Evolutionary conservation across 129 eudicot species (phyloP).

Genomic region (Saposhnikovia divaricata): DNA sequence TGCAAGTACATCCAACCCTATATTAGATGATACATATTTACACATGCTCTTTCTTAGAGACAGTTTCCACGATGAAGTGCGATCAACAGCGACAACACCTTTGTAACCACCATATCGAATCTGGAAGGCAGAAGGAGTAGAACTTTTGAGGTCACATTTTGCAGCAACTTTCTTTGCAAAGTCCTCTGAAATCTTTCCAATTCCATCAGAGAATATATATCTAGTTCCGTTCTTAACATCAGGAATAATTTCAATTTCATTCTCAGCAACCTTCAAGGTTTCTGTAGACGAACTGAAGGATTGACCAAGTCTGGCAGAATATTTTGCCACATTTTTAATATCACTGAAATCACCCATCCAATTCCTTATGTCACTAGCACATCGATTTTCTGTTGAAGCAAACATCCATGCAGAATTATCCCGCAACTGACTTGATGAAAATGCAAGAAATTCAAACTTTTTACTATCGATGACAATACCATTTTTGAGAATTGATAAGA

Average conservation of each 20-base stretch:
- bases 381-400: slow-evolving; percentile 33
- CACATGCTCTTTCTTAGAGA: slow-evolving; percentile 56
- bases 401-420: slow-evolving; percentile 61
- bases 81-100: slow-evolving; percentile 66
- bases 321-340: slow-evolving; percentile 57
- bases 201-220: slow-evolving; percentile 61
- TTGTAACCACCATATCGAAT: slow-evolving; percentile 59
- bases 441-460: slow-evolving; percentile 58
- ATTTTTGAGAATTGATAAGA: slow-evolving; percentile 31
- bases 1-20: slow-evolving; percentile 38
- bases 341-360: slow-evolving; percentile 54
- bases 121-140: slow-evolving; percentile 53
- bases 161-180: slow-evolving; percentile 43
- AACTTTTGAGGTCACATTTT: slow-evolving; percentile 36
- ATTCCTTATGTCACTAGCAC: slow-evolving; percentile 40
- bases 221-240: slow-evolving; percentile 23
- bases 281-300: slow-evolving; percentile 58
- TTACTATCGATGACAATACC: slow-evolving; percentile 46
- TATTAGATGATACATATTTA: slow-evolving; percentile 42
- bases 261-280: slow-evolving; percentile 32
- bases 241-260: slow-evolving; percentile 37
- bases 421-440: slow-evolving; percentile 59
- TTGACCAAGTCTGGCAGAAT: slow-evolving; percentile 70
- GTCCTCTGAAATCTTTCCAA: slow-evolving; percentile 54
- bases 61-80: slow-evolving; percentile 33